Percentiles rank a stretch among this genome's conserved stretches.
These are phyloP conservation scores for Leucocoprinus leucothites DNA, from an alignment of 768 basidiomycete species.

Conservation along the genomic window DNA sequence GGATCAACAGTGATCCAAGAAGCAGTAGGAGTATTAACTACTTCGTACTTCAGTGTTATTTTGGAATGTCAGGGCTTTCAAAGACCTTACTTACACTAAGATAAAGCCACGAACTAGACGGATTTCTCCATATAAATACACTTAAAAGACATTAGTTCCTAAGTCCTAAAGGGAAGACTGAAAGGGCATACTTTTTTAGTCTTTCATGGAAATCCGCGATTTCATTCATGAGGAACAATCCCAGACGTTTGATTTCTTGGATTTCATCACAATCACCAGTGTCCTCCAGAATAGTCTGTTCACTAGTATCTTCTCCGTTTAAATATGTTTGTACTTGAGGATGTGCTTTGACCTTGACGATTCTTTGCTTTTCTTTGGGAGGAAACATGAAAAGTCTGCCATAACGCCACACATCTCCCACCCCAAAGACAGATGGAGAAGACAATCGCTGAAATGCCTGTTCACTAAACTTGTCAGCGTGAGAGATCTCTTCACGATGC, in stretches of 20 bases:
- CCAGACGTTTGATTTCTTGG: conserved; percentile 39
- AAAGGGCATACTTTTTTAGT: conserved; percentile 50
- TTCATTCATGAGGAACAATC: conserved; percentile 39
- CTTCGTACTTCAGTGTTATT: background rate
- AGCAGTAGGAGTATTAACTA: conserved; percentile 39
- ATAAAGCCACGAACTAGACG: conserved; percentile 47
- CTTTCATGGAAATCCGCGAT: conserved; percentile 63
- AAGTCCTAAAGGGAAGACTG: background rate
- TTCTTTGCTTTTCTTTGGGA: conserved; percentile 27
- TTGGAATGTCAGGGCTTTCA: too few species aligned
- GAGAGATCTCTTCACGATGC: conserved; percentile 44
- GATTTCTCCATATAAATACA: conserved; percentile 66
- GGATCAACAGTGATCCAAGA: conserved; percentile 39
- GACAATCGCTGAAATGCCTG: conserved; percentile 45
- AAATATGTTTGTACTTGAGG: background rate
- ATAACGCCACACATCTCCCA: conserved; percentile 53
- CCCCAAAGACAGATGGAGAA: conserved; percentile 39
- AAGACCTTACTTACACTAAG: conserved; percentile 34
- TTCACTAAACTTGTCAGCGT: conserved; percentile 51
- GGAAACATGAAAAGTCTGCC: conserved; percentile 35
- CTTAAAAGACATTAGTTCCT: conserved; percentile 30
- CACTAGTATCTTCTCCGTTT: conserved; percentile 1
- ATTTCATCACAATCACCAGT: conserved; percentile 31
- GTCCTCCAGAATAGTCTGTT: conserved; percentile 28
- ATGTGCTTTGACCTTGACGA: background rate